Evolutionary conservation across 1,284 basidiomycete genomes (phyloP).

Genomic region (Sporisorium iseilematis-ciliati): DNA sequence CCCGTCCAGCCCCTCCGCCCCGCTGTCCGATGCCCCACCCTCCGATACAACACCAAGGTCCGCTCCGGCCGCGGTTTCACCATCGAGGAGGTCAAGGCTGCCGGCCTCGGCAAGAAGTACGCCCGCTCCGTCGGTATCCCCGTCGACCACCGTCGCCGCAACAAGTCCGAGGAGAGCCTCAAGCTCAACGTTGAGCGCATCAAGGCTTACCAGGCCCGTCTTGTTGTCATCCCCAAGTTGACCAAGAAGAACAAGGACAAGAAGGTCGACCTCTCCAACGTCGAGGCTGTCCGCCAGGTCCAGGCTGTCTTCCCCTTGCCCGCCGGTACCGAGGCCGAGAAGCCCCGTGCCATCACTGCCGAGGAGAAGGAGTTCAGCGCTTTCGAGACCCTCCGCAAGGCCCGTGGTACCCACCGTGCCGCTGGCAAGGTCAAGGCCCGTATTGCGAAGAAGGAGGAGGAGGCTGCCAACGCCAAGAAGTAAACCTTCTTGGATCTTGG

Average conservation of each 20-base stretch:
- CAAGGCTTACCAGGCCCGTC: slow-evolving; percentile 86
- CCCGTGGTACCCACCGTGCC: slow-evolving; percentile 85
- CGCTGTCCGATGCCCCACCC: slow-evolving; percentile 94
- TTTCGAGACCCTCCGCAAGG: slow-evolving; percentile 87
- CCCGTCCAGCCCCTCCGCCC: slow-evolving; percentile 93
- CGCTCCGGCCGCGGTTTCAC: slow-evolving; percentile 98
- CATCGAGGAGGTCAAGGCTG: slow-evolving; percentile 92
- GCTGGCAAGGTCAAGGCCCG: slow-evolving; percentile 86
- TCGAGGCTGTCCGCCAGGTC: slow-evolving; percentile 79
- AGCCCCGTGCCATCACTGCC: slow-evolving; percentile 90
- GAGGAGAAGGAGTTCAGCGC: slow-evolving; percentile 87
- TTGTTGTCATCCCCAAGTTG: slow-evolving; percentile 85
- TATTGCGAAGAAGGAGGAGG: slow-evolving; percentile 80
- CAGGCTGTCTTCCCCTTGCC: slow-evolving; percentile 74
- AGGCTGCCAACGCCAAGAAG: slow-evolving; percentile 93
- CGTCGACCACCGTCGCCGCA: slow-evolving; percentile 97
- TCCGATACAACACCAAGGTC: slow-evolving; percentile 98
- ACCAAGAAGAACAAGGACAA: slow-evolving; percentile 91
- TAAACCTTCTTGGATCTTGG: slow-evolving; percentile 71
- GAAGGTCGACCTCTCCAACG: slow-evolving; percentile 80
- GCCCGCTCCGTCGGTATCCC: slow-evolving; percentile 92
- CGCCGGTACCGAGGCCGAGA: slow-evolving; percentile 78
- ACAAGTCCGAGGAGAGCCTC: slow-evolving; percentile 97
- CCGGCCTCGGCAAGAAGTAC: slow-evolving; percentile 93
- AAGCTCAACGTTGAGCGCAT: slow-evolving; percentile 94